A percentile compares a stretch with the other conserved stretches of the same genome.
Evolutionary conservation across 2,329 filamentous ascomycete species (phyloP).

Genomic region (Aphanocladium album): DNA sequence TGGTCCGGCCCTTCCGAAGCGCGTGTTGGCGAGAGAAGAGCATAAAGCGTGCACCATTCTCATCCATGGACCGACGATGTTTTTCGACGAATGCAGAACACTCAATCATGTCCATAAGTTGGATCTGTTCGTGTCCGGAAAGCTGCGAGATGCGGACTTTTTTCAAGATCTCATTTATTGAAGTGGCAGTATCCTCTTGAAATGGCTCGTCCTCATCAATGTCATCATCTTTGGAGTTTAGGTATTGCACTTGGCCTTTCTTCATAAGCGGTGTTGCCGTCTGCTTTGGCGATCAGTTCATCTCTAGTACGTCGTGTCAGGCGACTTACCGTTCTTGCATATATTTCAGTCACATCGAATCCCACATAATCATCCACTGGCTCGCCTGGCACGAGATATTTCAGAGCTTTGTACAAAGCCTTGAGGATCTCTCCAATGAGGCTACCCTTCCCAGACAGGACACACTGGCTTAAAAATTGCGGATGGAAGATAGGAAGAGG

Average conservation of each 20-base stretch:
- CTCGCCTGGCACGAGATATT: slow-evolving; percentile 79
- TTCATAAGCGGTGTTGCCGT: slow-evolving; percentile 8
- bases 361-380: slow-evolving; percentile 72
- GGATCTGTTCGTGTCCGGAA: slow-evolving; percentile 80
- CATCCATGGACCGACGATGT: slow-evolving; percentile 83
- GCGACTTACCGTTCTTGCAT: slow-evolving; percentile 27
- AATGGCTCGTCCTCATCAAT: slow-evolving; percentile 57
- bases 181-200: slow-evolving; percentile 63
- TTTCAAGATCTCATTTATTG: slow-evolving; percentile 72
- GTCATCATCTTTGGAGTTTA: slow-evolving; percentile 28
- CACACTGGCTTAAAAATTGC: slow-evolving; percentile 81
- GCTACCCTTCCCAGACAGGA: slow-evolving; percentile 69
- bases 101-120: slow-evolving; percentile 77
- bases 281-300: neutral
- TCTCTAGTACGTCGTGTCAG: neutral
- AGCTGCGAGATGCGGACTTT: slow-evolving; percentile 71
- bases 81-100: slow-evolving; percentile 80
- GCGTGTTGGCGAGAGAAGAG: slow-evolving; percentile 81
- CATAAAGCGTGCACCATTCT: slow-evolving; percentile 82
- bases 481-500: slow-evolving; percentile 89
- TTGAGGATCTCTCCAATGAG: slow-evolving; percentile 70
- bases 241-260: slow-evolving; percentile 32
- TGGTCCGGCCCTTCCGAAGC: slow-evolving; percentile 60
- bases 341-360: slow-evolving; percentile 57
- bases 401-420: slow-evolving; percentile 68